A percentile compares a stretch with the other conserved stretches of the same genome.
phyloP scores from a whole-genome alignment of 176 grass and related monocot species.

The Musa itinerans region DNA sequence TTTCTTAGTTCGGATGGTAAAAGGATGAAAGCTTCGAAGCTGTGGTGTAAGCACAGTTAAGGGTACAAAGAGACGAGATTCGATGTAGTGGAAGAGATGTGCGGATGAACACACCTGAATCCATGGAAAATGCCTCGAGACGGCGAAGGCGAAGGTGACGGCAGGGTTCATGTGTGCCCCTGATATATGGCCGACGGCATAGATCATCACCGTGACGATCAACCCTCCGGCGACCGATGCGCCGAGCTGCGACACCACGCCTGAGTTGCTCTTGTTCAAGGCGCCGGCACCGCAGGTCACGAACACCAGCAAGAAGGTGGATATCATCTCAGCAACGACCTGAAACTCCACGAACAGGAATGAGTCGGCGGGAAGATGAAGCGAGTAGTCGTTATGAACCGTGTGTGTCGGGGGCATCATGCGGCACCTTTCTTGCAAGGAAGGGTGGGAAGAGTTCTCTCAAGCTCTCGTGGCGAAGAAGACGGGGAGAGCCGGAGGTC shows the following conservation, averaged over 20 bases:
- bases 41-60: no score
- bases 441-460: slow-evolving; percentile 56
- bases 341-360: slow-evolving; percentile 4
- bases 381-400: not conserved
- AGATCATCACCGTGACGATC: slow-evolving; percentile 98
- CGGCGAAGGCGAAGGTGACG: slow-evolving; percentile 91
- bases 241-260: slow-evolving; percentile 68
- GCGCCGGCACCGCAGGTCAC: slow-evolving; percentile 64
- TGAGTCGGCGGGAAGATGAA: no score
- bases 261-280: slow-evolving; percentile 31
- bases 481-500: slow-evolving; percentile 20
- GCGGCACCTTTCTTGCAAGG: slow-evolving; percentile 68
- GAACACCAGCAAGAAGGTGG: slow-evolving; percentile 88
- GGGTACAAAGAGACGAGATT: no score
- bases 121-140: slow-evolving; percentile 82
- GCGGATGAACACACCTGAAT: slow-evolving; percentile 43
- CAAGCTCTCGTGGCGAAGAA: not conserved
- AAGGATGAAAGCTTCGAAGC: no score
- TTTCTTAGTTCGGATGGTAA: no score
- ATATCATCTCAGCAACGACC: slow-evolving; percentile 72
- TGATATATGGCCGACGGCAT: slow-evolving; percentile 89
- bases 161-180: slow-evolving; percentile 98
- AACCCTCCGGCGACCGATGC: slow-evolving; percentile 81
- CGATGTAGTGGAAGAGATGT: not conserved
- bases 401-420: not conserved